Evolutionary conservation across 345 rosid species (phyloP), one percentile per base, ranked within the genome.

Genomic region (Linum lewisii): DNA sequence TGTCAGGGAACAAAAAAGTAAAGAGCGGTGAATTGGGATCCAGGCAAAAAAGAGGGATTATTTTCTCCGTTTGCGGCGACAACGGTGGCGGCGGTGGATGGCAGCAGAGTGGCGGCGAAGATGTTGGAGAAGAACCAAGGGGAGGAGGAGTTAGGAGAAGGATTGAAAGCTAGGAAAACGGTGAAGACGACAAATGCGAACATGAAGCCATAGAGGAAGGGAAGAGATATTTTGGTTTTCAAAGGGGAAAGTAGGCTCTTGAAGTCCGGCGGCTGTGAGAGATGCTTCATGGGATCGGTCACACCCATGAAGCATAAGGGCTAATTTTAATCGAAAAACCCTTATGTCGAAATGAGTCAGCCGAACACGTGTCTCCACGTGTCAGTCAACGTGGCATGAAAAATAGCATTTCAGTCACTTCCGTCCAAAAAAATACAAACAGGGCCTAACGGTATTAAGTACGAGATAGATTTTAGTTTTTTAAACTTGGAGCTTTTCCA

Each of bases 181-280:
- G 95, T 82, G 63, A 89, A 81, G 57, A 63, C 81, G 34, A 86
- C 82, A 59, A 89, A 83, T 24, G 81, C 80, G 60, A 81, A 73
- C 74, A 77, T 67, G 81, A 83, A 82, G 11, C 75, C 90, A 63
- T 87, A 84, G 5, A 78, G 84, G 44, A 83, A 79, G 51, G 81
- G 73, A 4, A 79, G 68, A 21, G 83, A 73, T 68, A 79, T 77
- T 61, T 81, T 75, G 42, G 84, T 79, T 72, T 75, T 80, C 60
- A 77, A 66, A 50, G 77, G 21, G 24, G 79, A 58, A 73, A 76
- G 58, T 21, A 85, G 65, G 71, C 65, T 72, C 71, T 64, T 76
- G 10, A 83, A 24, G 51, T 86, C 79, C 81, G 24, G 83, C 83
- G 68, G 69, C 66, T 18, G 51, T 20, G 53, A 78, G 25, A 22